Base-by-base conservation (phyloP, 116 monocot genomes). In the Zostera marina region DNA sequence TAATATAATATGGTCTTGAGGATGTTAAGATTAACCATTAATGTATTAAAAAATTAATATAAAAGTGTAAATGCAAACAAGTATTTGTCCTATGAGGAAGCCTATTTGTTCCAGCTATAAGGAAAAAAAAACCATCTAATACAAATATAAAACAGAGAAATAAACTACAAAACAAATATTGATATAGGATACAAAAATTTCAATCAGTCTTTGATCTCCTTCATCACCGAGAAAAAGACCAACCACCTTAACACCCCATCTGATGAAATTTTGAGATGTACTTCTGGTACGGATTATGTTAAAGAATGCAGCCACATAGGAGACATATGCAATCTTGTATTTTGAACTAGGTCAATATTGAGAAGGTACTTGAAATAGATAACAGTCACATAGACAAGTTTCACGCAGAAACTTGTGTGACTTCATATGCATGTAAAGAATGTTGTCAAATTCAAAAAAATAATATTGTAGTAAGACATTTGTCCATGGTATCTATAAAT, bases 131-230 rank as follows among this genome's bases (percentile, higher is more conserved):
- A 51, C 8, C 51, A 51, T 13, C 51, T 51, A 51, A 51, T 5
- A n/a, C n/a, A n/a, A 8, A 8, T 51, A 51, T 51, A 51, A 7
- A 51, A 49, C 49, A 16, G 7, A 19, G 51, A 51, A 20, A 21
- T 16, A 51, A 51, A 7, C 38, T 9, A 39, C 8, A 56, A 16
- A 38, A 3, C n/a, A 39, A 13, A 13, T 38, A n/a, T 39, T n/a
- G 59, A 32, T 56, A 73, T 67, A 91, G 81, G 91, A 91, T 85
- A 91, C 82, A 76, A 74, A 71, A 68, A 69, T 53, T 38, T 41
- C 20, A 70, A 20, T 26, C 70, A 66, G 54, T 23, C 54, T 62
- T 43, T 46, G 16, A 49, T 74, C 71, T 68, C 44, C 77, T 39
- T 66, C 77, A 73, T 61, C 78, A 78, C 58, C 73, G 65, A 69